Evolutionary conservation across 2,329 filamentous ascomycete genomes (phyloP).

Genomic region (Blastomyces silverae): DNA sequence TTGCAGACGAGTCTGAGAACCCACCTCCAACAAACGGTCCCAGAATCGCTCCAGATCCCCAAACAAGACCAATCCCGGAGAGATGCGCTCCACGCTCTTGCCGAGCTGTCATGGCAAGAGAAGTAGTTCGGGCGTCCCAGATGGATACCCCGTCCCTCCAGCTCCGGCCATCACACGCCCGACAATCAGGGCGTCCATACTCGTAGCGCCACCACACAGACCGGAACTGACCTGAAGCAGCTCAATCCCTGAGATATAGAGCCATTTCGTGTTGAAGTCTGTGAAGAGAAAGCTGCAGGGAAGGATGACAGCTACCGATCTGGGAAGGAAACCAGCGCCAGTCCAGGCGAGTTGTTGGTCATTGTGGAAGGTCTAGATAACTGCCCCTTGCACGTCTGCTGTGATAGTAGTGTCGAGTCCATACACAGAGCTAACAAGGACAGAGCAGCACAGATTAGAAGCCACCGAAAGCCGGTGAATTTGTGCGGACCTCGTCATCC

Average conservation of each 20-base stretch:
- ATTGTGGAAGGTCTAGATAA: conserved; percentile 36
- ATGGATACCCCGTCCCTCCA: conserved; percentile 32
- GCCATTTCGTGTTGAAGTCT: conserved; percentile 43
- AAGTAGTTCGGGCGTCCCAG: conserved; percentile 29
- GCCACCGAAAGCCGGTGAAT: conserved; percentile 18
- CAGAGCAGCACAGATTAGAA: conserved; percentile 24
- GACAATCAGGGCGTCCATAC: conserved; percentile 44
- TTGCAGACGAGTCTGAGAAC: conserved; percentile 27
- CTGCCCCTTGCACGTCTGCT: conserved; percentile 43
- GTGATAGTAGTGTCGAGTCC: conserved; percentile 45
- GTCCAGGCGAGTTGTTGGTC: conserved; percentile 42
- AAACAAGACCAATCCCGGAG: conserved; percentile 31
- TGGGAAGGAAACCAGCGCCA: conserved; percentile 39
- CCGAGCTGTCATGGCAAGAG: conserved; percentile 21
- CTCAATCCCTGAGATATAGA: conserved; percentile 29
- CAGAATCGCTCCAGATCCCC: conserved; percentile 34
- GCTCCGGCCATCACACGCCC: conserved; percentile 34
- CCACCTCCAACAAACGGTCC: conserved; percentile 38
- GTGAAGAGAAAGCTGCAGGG: conserved; percentile 37
- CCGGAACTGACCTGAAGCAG: conserved; percentile 32
- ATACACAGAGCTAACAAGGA: conserved; percentile 37
- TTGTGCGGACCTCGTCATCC: neutral
- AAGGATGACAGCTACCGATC: conserved; percentile 37
- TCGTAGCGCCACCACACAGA: conserved; percentile 42
- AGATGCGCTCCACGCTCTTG: conserved; percentile 31